Percentiles rank a stretch among this genome's conserved stretches.
These are phyloP conservation scores for Eucommia ulmoides DNA, from an alignment of 257 asterid species.

Conservation along the genomic window DNA sequence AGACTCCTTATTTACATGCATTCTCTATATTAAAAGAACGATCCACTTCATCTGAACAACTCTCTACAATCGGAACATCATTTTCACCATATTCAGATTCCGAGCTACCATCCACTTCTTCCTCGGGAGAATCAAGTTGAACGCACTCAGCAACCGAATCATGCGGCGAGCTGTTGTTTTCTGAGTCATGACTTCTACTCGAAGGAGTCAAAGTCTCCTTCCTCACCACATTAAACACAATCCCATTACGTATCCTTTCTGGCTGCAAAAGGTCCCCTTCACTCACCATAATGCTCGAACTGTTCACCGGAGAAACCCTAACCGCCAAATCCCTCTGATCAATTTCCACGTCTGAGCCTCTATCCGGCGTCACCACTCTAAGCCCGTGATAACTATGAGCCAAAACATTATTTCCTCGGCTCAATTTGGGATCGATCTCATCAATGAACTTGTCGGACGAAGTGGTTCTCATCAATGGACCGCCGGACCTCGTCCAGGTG, in stretches of 20 bases:
- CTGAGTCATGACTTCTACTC: conserved; percentile 46
- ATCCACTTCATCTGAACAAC: background rate
- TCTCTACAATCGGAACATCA: conserved; percentile 12
- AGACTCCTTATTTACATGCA: no score
- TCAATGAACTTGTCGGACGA: conserved; percentile 77
- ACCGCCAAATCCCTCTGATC: conserved; percentile 31
- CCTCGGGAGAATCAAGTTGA: conserved; percentile 53
- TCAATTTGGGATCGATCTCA: conserved; percentile 28
- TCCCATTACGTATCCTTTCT: conserved; percentile 65
- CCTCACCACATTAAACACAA: conserved; percentile 73
- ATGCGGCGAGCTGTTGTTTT: conserved; percentile 18
- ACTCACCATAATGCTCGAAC: conserved; percentile 41
- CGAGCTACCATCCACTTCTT: conserved; percentile 48
- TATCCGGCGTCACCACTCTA: conserved; percentile 31
- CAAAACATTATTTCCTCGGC: conserved; percentile 16
- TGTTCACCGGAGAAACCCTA: background rate
- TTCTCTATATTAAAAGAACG: no score
- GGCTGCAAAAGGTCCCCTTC: conserved; percentile 89
- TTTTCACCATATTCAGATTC: conserved; percentile 33
- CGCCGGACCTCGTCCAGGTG: conserved; percentile 94
- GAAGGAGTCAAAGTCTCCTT: conserved; percentile 62
- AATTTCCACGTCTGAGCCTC: conserved; percentile 38
- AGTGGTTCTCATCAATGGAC: conserved; percentile 93
- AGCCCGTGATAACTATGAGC: conserved; percentile 23
- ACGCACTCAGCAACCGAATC: conserved; percentile 48